Conservation (phyloP, 2,329 filamentous ascomycete species). For the Claviceps arundinis region DNA sequence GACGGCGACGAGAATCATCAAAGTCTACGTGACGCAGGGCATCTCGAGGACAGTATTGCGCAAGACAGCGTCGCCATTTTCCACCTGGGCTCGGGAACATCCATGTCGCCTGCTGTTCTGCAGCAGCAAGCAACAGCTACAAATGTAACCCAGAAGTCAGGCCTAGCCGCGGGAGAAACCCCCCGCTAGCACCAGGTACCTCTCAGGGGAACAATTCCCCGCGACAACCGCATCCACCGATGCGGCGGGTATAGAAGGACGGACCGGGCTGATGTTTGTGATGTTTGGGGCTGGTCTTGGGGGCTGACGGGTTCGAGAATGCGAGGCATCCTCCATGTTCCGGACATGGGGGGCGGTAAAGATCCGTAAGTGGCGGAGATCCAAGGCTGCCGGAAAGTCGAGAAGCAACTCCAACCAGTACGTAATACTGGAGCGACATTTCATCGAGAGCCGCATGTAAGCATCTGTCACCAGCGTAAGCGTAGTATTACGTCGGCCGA, state of each 20-base stretch:
- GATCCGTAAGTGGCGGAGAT: not conserved
- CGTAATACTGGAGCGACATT: not conserved
- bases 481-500: not conserved
- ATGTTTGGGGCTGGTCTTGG: not conserved
- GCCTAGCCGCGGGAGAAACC: not conserved
- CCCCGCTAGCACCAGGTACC: not conserved
- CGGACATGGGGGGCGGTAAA: not conserved
- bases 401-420: not conserved
- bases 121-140: not conserved
- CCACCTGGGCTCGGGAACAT: not conserved
- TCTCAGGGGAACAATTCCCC: no score
- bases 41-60: not conserved
- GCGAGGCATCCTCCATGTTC: constrained; percentile 3
- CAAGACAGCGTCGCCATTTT: no score
- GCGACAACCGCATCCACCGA: not conserved
- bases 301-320: not conserved
- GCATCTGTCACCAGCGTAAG: not conserved
- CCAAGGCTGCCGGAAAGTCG: not conserved
- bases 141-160: not conserved
- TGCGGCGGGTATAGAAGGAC: not conserved
- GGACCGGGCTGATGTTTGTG: not conserved
- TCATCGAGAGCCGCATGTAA: not conserved
- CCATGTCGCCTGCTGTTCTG: not conserved
- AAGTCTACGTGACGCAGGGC: not conserved
- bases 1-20: not conserved